Evolutionary conservation across 148 eudicot species (phyloP), one percentile per base, ranked within the genome.

Genomic region (Oxyria digyna): DNA sequence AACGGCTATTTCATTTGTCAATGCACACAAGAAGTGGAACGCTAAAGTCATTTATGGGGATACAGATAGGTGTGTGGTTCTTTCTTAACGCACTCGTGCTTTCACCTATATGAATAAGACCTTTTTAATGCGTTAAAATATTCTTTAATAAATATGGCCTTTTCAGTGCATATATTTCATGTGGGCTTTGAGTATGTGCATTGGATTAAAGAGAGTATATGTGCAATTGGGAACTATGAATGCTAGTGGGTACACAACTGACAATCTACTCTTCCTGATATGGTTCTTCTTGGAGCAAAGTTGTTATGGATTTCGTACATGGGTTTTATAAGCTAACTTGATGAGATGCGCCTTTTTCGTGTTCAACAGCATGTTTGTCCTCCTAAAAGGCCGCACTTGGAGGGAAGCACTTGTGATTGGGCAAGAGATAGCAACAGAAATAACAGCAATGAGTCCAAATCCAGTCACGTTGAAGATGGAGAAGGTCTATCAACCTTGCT

Each of bases 341-440:
- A 67, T 67, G 29, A 21, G 42, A 33, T 65, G 62, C 21, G 72
- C 42, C n/a, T 49, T 35, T 67, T 73, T 77, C 67, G 18, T 63
- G 15, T 80, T 83, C n/a, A n/a, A n/a, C 97, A 94, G 99, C 81
- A 81, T 94, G 92, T 94, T 88, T 81, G 99, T 94, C 21, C 92
- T 88, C 69, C 81, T 94, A 7, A 85, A 80, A 83, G 99, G 96
- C 67, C 97, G 97, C 26, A 78, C 81, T 69, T 63, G 75, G 10
- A 67, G 78, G 75, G 97, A 94, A 73, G 83, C 99, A 31, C 85
- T 86, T 67, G 67, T 68, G 41, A 85, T 94, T 67, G 99, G 99
- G 57, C 74, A 76, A 29, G 99, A 94, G 79, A 94, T 94, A 78
- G 97, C 99, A 64, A 75, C 96, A 18, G 75, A 79, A 26, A 70